Percentiles rank a stretch among this genome's conserved stretches.
Conservation (phyloP, 352 stramenopile genomes). For the Phytophthora pinifolia region DNA sequence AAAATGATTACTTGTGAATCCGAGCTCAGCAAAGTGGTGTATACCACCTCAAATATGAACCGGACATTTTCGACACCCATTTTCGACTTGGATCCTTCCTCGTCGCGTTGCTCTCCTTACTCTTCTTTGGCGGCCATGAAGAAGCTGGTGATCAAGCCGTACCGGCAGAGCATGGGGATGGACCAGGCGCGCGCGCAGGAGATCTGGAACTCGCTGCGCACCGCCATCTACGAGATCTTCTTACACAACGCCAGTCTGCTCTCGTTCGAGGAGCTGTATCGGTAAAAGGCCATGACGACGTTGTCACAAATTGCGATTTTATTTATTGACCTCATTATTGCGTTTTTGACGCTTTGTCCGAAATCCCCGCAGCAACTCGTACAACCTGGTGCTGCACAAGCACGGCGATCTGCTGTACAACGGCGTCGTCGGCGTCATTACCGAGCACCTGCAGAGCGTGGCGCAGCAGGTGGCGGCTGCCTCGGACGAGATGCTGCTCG, state of each 20-base stretch:
- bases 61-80: no score
- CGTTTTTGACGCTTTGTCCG: neutral
- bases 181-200: slow-evolving; percentile 77
- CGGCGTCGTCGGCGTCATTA: slow-evolving; percentile 93
- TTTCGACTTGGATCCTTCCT: no score
- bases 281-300: slow-evolving; percentile 31
- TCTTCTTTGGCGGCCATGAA: slow-evolving; percentile 50
- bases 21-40: no score
- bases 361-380: slow-evolving; percentile 87
- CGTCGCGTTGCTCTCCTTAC: no score
- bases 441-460: slow-evolving; percentile 74
- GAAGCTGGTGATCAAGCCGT: slow-evolving; percentile 91
- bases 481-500: slow-evolving; percentile 86
- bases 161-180: slow-evolving; percentile 87
- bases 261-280: slow-evolving; percentile 98
- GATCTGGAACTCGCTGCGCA: slow-evolving; percentile 82
- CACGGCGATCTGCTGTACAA: slow-evolving; percentile 97
- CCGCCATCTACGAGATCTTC: slow-evolving; percentile 98
- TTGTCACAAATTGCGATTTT: no score
- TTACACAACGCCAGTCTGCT: slow-evolving; percentile 96
- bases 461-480: slow-evolving; percentile 52
- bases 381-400: slow-evolving; percentile 99
- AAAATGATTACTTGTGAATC: no score
- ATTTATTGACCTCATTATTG: neutral
- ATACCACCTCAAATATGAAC: no score